These are phyloP conservation scores for Geranomyces michiganensis DNA, from an alignment of 192 early-diverging fungal genomes.

Conservation along the genomic window DNA sequence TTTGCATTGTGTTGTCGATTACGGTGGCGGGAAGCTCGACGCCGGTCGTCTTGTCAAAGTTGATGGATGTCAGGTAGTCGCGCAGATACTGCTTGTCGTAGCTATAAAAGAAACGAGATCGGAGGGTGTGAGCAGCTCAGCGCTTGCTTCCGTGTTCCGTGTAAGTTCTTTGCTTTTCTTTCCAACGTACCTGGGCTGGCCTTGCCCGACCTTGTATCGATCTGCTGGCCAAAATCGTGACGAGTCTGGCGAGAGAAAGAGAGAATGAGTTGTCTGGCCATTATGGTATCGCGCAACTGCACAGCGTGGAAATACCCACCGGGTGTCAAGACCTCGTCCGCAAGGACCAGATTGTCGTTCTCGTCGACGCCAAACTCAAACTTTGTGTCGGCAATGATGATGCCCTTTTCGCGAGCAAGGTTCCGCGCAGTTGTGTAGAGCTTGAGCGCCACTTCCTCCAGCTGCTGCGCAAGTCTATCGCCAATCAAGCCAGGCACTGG, in stretches of 20 bases:
- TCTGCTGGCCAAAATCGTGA: conserved; percentile 95
- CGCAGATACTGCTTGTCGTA: conserved; percentile 99
- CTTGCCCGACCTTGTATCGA: conserved; percentile 74
- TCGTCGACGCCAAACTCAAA: conserved; percentile 98
- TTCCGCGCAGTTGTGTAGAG: conserved; percentile 87
- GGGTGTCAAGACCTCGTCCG: conserved; percentile 97
- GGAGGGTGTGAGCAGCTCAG: background rate
- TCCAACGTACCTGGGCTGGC: conserved; percentile 73
- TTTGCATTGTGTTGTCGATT: conserved; percentile 80
- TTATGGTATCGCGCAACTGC: too few species aligned
- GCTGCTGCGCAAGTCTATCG: conserved; percentile 69
- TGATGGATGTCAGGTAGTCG: conserved; percentile 84
- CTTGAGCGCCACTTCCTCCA: conserved; percentile 72
- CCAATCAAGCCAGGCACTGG: conserved; percentile 76
- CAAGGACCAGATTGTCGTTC: conserved; percentile 76
- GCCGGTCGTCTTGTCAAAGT: conserved; percentile 85
- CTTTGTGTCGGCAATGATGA: conserved; percentile 99
- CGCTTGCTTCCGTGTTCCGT: too few species aligned
- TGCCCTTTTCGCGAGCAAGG: conserved; percentile 80
- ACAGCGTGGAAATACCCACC: conserved; percentile 45
- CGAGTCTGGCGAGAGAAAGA: conserved; percentile 71
- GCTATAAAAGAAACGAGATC: conserved; percentile 39
- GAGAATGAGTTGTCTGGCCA: too few species aligned
- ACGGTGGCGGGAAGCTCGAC: conserved; percentile 86
- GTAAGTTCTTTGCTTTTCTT: too few species aligned